Evolutionary conservation across 306 rosid species (phyloP).

Genomic region (Albizia julibrissin): DNA sequence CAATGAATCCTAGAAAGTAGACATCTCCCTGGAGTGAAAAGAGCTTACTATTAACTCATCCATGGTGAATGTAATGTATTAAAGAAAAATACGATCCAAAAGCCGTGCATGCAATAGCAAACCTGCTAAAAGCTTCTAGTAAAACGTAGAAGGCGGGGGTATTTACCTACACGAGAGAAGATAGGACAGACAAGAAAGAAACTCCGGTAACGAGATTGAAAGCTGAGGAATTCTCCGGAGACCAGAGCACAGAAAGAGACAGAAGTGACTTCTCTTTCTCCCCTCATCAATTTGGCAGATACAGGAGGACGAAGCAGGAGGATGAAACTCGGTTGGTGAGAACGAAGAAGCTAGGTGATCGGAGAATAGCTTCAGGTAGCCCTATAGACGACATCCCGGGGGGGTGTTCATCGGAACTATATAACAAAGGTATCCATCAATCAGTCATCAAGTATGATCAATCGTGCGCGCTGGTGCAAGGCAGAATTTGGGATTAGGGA

Average conservation of each 20-base stretch:
- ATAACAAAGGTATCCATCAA: too few relatives aligned
- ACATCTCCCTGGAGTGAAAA: not conserved
- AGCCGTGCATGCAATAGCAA: not conserved
- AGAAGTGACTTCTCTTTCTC: too few relatives aligned
- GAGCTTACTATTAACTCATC: not conserved
- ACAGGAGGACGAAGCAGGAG: too few relatives aligned
- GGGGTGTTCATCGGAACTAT: too few relatives aligned
- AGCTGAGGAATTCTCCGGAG: not conserved
- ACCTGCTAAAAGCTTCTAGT: not conserved
- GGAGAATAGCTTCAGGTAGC: too few relatives aligned
- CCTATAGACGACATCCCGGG: too few relatives aligned
- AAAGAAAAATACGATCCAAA: not conserved
- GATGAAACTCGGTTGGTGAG: too few relatives aligned
- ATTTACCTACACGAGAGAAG: not conserved
- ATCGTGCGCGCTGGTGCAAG: too few relatives aligned
- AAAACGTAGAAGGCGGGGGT: not conserved
- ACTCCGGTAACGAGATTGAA: not conserved
- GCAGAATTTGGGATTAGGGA: too few relatives aligned
- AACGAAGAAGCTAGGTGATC: too few relatives aligned
- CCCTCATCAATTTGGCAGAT: too few relatives aligned
- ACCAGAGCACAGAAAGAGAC: not conserved
- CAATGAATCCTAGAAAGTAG: not conserved
- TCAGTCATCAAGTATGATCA: too few relatives aligned
- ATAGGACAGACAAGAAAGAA: not conserved
- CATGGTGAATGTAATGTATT: not conserved